Evolutionary conservation across 176 grass and related monocot genomes (phyloP).

Genomic region (Puccinellia tenuiflora): DNA sequence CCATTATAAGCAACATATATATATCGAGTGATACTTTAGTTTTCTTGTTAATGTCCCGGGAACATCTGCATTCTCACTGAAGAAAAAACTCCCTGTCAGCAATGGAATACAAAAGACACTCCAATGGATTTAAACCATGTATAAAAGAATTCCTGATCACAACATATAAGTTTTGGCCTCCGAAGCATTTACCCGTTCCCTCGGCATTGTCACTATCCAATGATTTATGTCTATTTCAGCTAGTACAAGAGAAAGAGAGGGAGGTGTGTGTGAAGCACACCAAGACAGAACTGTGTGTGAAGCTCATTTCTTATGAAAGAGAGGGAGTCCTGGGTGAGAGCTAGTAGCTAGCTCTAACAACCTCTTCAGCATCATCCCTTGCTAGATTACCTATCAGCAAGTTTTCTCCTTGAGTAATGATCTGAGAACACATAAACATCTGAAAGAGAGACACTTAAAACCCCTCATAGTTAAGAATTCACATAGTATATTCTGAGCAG

Average conservation of each 20-base stretch:
- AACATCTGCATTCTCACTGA: constrained; percentile 60
- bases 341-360: constrained; percentile 30
- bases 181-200: too few species aligned
- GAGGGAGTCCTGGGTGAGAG: too few species aligned
- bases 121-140: constrained; percentile 74
- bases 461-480: constrained; percentile 38
- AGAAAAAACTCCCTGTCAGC: constrained; percentile 56
- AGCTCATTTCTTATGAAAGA: too few species aligned
- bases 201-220: too few species aligned
- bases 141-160: constrained; percentile 32
- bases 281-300: too few species aligned
- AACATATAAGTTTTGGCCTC: too few species aligned
- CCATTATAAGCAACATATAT: constrained; percentile 42
- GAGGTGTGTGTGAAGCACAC: too few species aligned
- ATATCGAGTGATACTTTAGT: constrained; percentile 73
- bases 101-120: constrained; percentile 68
- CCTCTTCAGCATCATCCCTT: constrained; percentile 70
- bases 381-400: constrained; percentile 39
- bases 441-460: neutral
- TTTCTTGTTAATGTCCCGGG: constrained; percentile 60
- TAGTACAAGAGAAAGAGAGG: too few species aligned
- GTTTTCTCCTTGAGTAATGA: constrained; percentile 28
- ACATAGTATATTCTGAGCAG: constrained; percentile 52
- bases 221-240: neutral
- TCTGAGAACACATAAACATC: neutral